These are phyloP conservation scores for Tolypocladium album DNA, from an alignment of 2,329 filamentous ascomycete species.

Conservation along the genomic window DNA sequence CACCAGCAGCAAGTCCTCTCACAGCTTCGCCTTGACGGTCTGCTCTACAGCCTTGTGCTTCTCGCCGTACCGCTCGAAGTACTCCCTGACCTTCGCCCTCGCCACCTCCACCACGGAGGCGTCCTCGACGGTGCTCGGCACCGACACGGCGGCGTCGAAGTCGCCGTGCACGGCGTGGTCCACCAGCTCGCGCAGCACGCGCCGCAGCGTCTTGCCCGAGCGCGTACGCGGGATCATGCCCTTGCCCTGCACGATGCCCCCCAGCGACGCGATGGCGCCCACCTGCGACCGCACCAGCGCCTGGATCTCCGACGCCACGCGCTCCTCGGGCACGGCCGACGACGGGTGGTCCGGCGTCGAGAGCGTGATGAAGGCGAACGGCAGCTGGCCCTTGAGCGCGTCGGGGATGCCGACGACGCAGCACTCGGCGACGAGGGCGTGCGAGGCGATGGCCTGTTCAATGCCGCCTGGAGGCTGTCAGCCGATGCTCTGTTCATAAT, in stretches of 20 bases:
- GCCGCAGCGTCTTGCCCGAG: slow-evolving; percentile 79
- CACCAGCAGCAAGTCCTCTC: slow-evolving; percentile 2
- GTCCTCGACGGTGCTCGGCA: slow-evolving; percentile 84
- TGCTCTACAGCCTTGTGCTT: slow-evolving; percentile 32
- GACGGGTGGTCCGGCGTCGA: slow-evolving; percentile 34
- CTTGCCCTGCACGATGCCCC: slow-evolving; percentile 74
- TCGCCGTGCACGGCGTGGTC: slow-evolving; percentile 72
- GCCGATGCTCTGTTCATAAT: neutral
- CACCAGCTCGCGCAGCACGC: slow-evolving; percentile 71
- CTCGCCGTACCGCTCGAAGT: slow-evolving; percentile 49
- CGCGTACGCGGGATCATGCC: slow-evolving; percentile 87
- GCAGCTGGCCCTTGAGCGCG: slow-evolving; percentile 76
- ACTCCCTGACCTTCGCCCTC: slow-evolving; percentile 58
- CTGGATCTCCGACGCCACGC: slow-evolving; percentile 54
- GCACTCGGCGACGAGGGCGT: slow-evolving; percentile 69
- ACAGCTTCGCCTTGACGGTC: slow-evolving; percentile 45
- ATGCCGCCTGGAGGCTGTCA: slow-evolving; percentile 56
- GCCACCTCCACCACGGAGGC: slow-evolving; percentile 63
- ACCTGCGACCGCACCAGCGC: slow-evolving; percentile 66
- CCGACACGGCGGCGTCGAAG: slow-evolving; percentile 58
- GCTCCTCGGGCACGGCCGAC: slow-evolving; percentile 36
- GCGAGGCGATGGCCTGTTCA: slow-evolving; percentile 80
- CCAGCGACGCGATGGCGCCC: slow-evolving; percentile 75
- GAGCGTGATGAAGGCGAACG: slow-evolving; percentile 73
- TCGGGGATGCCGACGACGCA: slow-evolving; percentile 84